Base-by-base conservation (phyloP, 768 basidiomycete genomes). In the Suillus sp. region DNA sequence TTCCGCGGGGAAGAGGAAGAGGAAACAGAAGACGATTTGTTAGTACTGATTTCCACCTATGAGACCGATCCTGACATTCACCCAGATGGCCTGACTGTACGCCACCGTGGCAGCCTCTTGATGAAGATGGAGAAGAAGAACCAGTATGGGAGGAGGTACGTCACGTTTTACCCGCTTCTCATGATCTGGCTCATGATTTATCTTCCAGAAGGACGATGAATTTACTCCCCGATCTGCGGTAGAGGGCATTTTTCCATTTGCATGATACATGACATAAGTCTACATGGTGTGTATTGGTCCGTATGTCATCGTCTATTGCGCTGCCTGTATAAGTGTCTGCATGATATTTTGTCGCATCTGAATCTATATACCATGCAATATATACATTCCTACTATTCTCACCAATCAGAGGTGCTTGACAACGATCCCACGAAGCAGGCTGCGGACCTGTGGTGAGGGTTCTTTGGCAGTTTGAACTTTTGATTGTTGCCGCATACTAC, bases 51-150 rank as follows among this genome's bases (percentile, higher is more conserved):
- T 27, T 30, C 9, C 9, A 18, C 10, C 13, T 53, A 13, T 34
- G 20, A 53, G 10, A 53, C 10, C 2, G 20, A 34, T 34, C 20
- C 11, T 53, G 32, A 34, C 20, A 34, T 53, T n/a, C 11, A 13
- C 32, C n/a, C n/a, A 75, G 72, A 40, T 75, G 72, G 74, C 20
- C 11, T 3, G 70, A 73, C 5, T 65, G 22, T 5, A 0, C 1
- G 1, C n/a, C 61, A 9, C 70, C 72, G 1, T 74, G 74, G 72
- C 57, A 66, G 0, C 70, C 72, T 0, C 70, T 73, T 51, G 37
- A 70, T 42, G 67, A 75, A 4, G 72, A 75, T 4, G 72, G 72
- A 13, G 61, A 43, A 1, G 68, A 65, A 48, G 74, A 75, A 34
- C 13, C n/a, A 7, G 25, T 69, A 11, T 32, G 30, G 30, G 51